Evolutionary conservation across 2,329 filamentous ascomycete genomes (phyloP).

Genomic region (Allantophomopsis lycopodina): DNA sequence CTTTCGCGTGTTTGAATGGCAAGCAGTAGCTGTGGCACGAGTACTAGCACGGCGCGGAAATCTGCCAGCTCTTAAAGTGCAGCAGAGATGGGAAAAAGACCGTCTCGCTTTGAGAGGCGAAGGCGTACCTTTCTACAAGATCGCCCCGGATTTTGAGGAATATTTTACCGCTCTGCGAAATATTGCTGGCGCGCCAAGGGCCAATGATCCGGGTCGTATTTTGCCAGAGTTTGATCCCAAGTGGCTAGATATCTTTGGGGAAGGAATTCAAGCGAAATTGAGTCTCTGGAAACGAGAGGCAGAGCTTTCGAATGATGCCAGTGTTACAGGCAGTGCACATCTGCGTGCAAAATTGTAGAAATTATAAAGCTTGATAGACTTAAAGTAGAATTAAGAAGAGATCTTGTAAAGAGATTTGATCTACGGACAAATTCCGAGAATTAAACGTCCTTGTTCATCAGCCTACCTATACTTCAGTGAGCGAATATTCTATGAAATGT

Average conservation of each 20-base stretch:
- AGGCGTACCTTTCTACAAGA: slow-evolving; percentile 36
- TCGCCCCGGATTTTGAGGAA: slow-evolving; percentile 48
- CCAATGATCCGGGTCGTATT: slow-evolving; percentile 25
- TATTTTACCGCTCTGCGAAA: slow-evolving; percentile 45
- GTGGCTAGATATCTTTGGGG: slow-evolving; percentile 36
- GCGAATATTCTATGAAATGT: no score
- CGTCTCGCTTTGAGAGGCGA: slow-evolving; percentile 39
- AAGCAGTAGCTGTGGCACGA: slow-evolving; percentile 46
- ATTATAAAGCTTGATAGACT: no score
- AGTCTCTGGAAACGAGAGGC: no score
- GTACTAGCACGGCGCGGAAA: slow-evolving; percentile 38
- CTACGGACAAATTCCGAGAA: no score
- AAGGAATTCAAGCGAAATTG: slow-evolving; percentile 17
- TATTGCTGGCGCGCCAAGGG: slow-evolving; percentile 30
- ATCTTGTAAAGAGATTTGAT: no score
- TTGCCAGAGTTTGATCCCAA: slow-evolving; percentile 28
- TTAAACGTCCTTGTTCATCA: no score
- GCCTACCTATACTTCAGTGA: no score
- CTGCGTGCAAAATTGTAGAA: no score
- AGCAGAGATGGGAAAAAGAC: slow-evolving; percentile 41
- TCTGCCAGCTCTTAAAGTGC: slow-evolving; percentile 33
- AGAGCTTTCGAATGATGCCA: no score
- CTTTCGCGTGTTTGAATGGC: slow-evolving; percentile 58
- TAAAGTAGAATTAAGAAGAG: no score
- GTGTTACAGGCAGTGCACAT: no score